These are phyloP conservation scores for Lactarius hengduanensis DNA, from an alignment of 768 basidiomycete species.

Conservation along the genomic window DNA sequence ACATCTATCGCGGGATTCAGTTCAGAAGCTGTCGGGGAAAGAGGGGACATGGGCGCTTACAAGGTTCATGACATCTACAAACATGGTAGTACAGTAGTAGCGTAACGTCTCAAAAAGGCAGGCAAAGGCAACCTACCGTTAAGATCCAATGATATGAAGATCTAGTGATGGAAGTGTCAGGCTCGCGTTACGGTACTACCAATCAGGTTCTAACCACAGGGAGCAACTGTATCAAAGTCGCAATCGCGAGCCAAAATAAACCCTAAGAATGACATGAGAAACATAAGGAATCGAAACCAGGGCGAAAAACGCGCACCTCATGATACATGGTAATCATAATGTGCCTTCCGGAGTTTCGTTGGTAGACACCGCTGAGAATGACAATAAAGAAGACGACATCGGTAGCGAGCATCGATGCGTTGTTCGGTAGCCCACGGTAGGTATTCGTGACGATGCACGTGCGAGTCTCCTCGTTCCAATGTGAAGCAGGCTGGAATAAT, in stretches of 20 bases:
- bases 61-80: slow-evolving; percentile 22
- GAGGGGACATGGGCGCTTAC: slow-evolving; percentile 3
- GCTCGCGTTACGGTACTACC: background rate
- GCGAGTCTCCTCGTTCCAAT: slow-evolving; percentile 11
- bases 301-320: slow-evolving; percentile 10
- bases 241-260: slow-evolving; percentile 20
- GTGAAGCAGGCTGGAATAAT: background rate
- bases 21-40: background rate
- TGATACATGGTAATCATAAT: slow-evolving; percentile 5
- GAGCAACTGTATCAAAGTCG: slow-evolving; percentile 7
- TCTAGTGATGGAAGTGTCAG: slow-evolving; percentile 3
- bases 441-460: slow-evolving; percentile 12
- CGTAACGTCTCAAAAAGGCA: background rate
- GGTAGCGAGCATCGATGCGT: slow-evolving; percentile 10
- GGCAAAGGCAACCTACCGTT: slow-evolving; percentile 1
- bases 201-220: slow-evolving; percentile 10
- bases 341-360: slow-evolving; percentile 3
- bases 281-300: background rate
- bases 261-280: slow-evolving; percentile 10
- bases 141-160: slow-evolving; percentile 19
- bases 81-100: background rate
- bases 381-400: slow-evolving; percentile 13
- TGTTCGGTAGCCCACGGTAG: slow-evolving; percentile 11
- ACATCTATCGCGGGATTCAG: slow-evolving; percentile 13
- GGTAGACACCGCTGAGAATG: slow-evolving; percentile 14